These are phyloP conservation scores for Hypoxylon trugodes DNA, from an alignment of 495 filamentous ascomycete species.

Conservation along the genomic window DNA sequence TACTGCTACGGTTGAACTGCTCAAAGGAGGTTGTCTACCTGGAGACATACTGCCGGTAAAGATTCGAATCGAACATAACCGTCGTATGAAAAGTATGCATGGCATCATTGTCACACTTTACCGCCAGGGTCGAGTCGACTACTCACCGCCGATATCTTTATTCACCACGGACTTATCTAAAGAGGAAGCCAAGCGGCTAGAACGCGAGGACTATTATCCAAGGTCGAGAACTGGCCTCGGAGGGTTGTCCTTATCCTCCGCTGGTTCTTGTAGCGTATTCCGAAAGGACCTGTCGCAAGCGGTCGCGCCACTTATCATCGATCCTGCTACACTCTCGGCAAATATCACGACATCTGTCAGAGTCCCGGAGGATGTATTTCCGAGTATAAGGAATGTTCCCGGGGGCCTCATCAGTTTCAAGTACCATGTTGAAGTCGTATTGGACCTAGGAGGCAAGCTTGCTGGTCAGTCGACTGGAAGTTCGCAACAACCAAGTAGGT, in stretches of 20 bases:
- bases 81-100: conserved; percentile 85
- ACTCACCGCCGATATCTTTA: conserved; percentile 70
- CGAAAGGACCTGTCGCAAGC: conserved; percentile 92
- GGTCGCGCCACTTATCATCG: conserved; percentile 84
- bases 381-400: conserved; percentile 87
- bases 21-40: conserved; percentile 83
- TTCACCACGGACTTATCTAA: conserved; percentile 68
- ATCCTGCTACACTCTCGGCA: conserved; percentile 78
- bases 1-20: conserved; percentile 83
- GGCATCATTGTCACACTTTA: conserved; percentile 94
- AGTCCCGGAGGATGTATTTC: conserved; percentile 90
- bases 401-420: conserved; percentile 92
- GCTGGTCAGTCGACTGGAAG: conserved; percentile 55
- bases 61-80: conserved; percentile 84
- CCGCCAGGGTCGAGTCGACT: conserved; percentile 89
- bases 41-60: conserved; percentile 84
- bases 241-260: conserved; percentile 81
- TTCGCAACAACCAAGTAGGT: conserved; percentile 57
- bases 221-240: conserved; percentile 74
- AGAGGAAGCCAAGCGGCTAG: conserved; percentile 63
- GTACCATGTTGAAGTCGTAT: conserved; percentile 90
- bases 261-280: conserved; percentile 84
- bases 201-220: conserved; percentile 86
- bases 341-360: conserved; percentile 81
- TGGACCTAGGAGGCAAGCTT: conserved; percentile 89